These are phyloP conservation scores for Aureobasidium pullulans DNA, from an alignment of 2,329 filamentous ascomycete species.

Conservation along the genomic window DNA sequence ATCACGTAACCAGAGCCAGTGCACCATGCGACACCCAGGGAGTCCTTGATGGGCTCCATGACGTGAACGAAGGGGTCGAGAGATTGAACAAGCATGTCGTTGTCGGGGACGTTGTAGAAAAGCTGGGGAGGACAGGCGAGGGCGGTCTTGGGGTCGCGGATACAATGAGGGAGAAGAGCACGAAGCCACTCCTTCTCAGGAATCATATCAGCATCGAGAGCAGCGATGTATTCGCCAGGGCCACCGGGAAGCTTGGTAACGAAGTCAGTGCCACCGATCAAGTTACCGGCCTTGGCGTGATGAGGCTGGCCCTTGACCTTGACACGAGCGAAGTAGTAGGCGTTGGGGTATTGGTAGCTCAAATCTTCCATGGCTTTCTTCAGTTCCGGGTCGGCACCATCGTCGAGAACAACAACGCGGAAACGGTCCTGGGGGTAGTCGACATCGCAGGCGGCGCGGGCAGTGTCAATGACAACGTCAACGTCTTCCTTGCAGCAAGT, in stretches of 20 bases:
- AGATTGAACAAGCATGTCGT: conserved; percentile 52
- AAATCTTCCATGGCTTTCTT: conserved; percentile 30
- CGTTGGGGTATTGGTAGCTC: conserved; percentile 29
- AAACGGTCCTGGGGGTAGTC: conserved; percentile 35
- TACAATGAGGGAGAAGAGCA: conserved; percentile 51
- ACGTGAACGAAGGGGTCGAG: conserved; percentile 53
- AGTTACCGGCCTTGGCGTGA: conserved; percentile 58
- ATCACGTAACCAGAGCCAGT: conserved; percentile 57
- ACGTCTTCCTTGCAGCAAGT: conserved; percentile 39
- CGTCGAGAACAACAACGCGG: conserved; percentile 35
- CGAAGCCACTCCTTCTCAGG: conserved; percentile 55
- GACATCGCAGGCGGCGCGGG: conserved; percentile 30
- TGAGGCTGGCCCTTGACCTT: conserved; percentile 28
- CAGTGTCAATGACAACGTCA: conserved; percentile 35
- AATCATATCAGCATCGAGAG: conserved; percentile 63
- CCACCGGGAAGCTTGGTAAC: conserved; percentile 18
- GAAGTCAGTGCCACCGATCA: conserved; percentile 46
- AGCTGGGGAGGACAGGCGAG: conserved; percentile 55
- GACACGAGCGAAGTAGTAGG: conserved; percentile 37
- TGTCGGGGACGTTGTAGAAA: conserved; percentile 55
- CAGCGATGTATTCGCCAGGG: conserved; percentile 41
- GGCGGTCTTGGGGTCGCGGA: conserved; percentile 49
- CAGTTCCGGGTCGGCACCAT: conserved; percentile 30
- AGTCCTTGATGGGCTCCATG: conserved; percentile 41
- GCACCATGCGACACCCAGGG: conserved; percentile 51